Conservation (phyloP, 768 basidiomycete genomes). For the Pholiota conissans region DNA sequence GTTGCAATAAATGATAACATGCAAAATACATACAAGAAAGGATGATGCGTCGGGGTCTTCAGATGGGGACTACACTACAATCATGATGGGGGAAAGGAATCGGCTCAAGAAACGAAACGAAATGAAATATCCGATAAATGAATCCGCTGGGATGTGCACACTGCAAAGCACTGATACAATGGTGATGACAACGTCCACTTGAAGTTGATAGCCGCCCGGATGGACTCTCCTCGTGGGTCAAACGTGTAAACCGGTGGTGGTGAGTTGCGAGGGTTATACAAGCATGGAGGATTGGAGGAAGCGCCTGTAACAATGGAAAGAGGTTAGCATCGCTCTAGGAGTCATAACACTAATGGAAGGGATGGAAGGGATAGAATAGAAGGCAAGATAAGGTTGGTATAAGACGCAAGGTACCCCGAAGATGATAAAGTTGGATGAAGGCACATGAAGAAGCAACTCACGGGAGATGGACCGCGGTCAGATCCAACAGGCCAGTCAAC, state of each 20-base stretch:
- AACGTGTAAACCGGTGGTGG: neutral
- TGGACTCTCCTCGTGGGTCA: neutral
- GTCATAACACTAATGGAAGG: too few relatives aligned
- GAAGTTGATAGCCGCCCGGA: neutral
- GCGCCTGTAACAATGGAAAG: neutral
- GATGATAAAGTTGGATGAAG: neutral
- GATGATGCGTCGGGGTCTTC: neutral
- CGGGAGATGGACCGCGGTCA: slow-evolving; percentile 23
- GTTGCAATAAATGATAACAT: neutral
- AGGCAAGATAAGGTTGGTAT: neutral
- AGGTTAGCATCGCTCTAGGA: neutral
- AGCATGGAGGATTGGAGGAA: neutral
- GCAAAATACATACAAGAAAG: neutral
- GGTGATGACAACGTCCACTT: neutral
- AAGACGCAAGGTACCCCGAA: neutral
- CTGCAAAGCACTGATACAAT: neutral
- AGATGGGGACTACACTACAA: neutral
- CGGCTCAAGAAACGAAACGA: neutral
- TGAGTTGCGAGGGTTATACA: neutral
- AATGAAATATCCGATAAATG: neutral
- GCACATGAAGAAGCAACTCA: slow-evolving; percentile 16
- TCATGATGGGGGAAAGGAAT: neutral
- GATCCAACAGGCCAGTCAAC: slow-evolving; percentile 25
- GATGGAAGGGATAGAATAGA: too few relatives aligned
- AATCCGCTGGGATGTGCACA: neutral